Base-by-base conservation (phyloP, 495 filamentous ascomycete species). In the Rostrohypoxylon terebratum region DNA sequence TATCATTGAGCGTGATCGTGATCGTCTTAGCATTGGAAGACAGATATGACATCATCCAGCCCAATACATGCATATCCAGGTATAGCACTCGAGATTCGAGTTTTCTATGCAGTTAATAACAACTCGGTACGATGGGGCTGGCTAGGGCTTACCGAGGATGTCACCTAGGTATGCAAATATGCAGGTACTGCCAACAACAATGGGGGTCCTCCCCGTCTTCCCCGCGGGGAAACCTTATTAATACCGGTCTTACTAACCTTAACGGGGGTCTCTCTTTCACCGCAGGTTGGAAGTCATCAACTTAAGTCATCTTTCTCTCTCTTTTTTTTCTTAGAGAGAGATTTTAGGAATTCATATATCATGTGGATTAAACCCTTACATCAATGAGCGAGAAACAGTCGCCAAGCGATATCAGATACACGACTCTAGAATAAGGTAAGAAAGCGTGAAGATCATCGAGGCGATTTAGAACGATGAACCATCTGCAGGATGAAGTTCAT, bases 401-500 rank as follows among this genome's bases (percentile, higher is more conserved):
- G 6, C 2, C 40, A 21, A 11, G 21, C 28, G 40, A 1, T n/a
- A n/a, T 14, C 9, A 16, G n/a, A 16, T 45, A 45, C 33, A 54
- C 63, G 38, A 42, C 10, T 42, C 23, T 65, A 31, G 28, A 55
- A 58, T 45, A 42, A 45, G 40, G n/a, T 28, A 28, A 28, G 28
- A 28, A 63, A 63, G 42, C 28, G 28, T 33, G n/a, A 28, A 62
- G 42, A 9, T 21, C 14, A 20, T 47, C 54, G 31, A 31, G 40
- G 20, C 6, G 9, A 48, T 18, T 18, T 58, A 48, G 14, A 33
- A 59, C 28, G 10, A 75, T 78, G 70, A 69, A 53, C 63, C 80
- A 83, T 68, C 78, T 81, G 9, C 86, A 88, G 68, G 85, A 88
- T 74, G 77, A 83, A 63, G 81, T 82, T 53, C 85, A 88, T 21